These are phyloP conservation scores for Sporisorium scitamineum DNA, from an alignment of 1,284 basidiomycete species.

Conservation along the genomic window DNA sequence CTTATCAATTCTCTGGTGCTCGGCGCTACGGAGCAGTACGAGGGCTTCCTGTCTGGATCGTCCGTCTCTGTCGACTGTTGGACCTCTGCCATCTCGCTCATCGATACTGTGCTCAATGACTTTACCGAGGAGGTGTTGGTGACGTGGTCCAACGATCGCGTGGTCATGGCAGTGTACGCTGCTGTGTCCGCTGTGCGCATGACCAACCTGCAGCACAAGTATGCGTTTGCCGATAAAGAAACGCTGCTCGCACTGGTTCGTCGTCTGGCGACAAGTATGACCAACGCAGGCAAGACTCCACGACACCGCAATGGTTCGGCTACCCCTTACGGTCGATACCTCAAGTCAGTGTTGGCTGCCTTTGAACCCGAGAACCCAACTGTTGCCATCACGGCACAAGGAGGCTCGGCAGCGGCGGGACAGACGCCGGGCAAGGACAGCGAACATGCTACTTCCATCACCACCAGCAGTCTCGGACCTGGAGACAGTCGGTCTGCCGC, in stretches of 20 bases:
- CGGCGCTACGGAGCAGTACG: slow-evolving; percentile 53
- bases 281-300: slow-evolving; percentile 57
- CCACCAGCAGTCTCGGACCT: slow-evolving; percentile 42
- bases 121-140: slow-evolving; percentile 48
- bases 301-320: slow-evolving; percentile 60
- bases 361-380: slow-evolving; percentile 38
- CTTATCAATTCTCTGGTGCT: slow-evolving; percentile 59
- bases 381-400: not conserved
- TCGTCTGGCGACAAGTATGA: slow-evolving; percentile 44
- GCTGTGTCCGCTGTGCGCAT: slow-evolving; percentile 59
- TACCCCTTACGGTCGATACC: slow-evolving; percentile 55
- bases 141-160: slow-evolving; percentile 56
- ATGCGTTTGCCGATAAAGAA: slow-evolving; percentile 51
- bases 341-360: slow-evolving; percentile 51
- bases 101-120: slow-evolving; percentile 57
- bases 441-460: slow-evolving; percentile 43
- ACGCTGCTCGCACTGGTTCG: slow-evolving; percentile 49
- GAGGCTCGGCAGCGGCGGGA: slow-evolving; percentile 9
- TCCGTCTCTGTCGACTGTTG: slow-evolving; percentile 57
- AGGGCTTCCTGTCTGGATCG: slow-evolving; percentile 35
- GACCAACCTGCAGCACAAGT: slow-evolving; percentile 54
- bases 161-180: slow-evolving; percentile 60
- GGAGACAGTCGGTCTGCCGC: slow-evolving; percentile 46
- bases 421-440: slow-evolving; percentile 44
- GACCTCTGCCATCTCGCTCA: slow-evolving; percentile 52